These are phyloP conservation scores for Lactifluus hygrophoroides DNA, from an alignment of 768 basidiomycete species.

Conservation along the genomic window DNA sequence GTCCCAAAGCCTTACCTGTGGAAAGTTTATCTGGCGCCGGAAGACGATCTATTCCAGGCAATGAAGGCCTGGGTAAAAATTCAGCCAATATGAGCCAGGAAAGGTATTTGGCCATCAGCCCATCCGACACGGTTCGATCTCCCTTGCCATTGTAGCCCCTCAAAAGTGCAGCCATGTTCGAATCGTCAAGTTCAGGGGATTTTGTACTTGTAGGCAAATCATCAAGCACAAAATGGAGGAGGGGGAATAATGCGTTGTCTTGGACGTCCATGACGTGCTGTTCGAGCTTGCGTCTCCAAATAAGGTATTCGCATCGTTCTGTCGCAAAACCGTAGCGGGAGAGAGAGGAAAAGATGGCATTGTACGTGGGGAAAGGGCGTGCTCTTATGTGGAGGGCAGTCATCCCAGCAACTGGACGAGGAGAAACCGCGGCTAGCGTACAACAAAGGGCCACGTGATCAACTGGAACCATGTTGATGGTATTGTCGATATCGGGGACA, in stretches of 20 bases:
- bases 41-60: conserved; percentile 33
- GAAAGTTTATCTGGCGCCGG: conserved; percentile 37
- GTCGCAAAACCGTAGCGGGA: conserved; percentile 73
- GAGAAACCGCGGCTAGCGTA: conserved; percentile 59
- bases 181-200: conserved; percentile 81
- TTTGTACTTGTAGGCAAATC: conserved; percentile 96
- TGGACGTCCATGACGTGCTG: conserved; percentile 90
- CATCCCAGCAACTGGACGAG: conserved; percentile 35
- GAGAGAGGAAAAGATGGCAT: conserved; percentile 69
- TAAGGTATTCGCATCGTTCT: conserved; percentile 75
- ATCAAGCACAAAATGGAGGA: conserved; percentile 94
- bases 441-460: conserved; percentile 88
- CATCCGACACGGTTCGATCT: conserved; percentile 57
- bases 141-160: conserved; percentile 29
- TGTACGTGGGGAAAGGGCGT: conserved; percentile 81
- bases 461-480: conserved; percentile 96
- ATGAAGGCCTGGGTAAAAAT: conserved; percentile 60
- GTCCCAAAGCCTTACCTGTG: conserved; percentile 54
- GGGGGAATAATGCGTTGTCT: conserved; percentile 95
- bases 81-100: conserved; percentile 85
- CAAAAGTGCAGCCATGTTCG: conserved; percentile 67
- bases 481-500: conserved; percentile 96
- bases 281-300: conserved; percentile 89
- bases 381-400: conserved; percentile 82
- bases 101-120: conserved; percentile 78